These are phyloP conservation scores for Cladosporium sp. DNA, from an alignment of 2,329 filamentous ascomycete species.

Conservation along the genomic window DNA sequence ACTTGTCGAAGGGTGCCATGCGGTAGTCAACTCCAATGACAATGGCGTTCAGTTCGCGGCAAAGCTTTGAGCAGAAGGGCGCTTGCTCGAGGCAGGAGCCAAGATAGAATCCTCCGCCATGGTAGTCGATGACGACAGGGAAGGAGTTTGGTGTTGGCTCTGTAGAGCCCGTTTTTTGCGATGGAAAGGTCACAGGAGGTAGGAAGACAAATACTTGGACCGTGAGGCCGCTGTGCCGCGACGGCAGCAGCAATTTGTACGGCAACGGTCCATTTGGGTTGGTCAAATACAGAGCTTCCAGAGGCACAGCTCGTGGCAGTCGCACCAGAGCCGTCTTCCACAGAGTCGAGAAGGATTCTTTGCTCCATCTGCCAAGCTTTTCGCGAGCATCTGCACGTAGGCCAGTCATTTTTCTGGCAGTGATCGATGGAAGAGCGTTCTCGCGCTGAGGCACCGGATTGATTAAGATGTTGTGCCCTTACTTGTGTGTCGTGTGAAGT, in stretches of 20 bases:
- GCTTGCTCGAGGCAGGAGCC: constrained; percentile 49
- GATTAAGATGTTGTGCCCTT: neutral
- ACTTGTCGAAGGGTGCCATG: constrained; percentile 50
- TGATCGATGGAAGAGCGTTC: neutral
- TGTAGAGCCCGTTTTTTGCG: constrained; percentile 25
- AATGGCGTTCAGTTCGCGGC: constrained; percentile 45
- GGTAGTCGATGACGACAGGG: constrained; percentile 47
- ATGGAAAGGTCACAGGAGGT: constrained; percentile 39
- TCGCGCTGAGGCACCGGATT: neutral
- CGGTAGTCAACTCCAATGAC: constrained; percentile 53
- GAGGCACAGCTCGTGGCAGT: constrained; percentile 20
- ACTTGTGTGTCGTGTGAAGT: neutral
- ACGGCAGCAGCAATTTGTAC: constrained; percentile 45
- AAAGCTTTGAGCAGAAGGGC: constrained; percentile 51
- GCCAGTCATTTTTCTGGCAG: neutral
- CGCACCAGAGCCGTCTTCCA: constrained; percentile 25
- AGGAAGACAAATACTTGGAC: constrained; percentile 48
- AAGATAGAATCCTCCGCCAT: constrained; percentile 49
- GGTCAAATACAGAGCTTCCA: constrained; percentile 32
- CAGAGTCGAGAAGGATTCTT: constrained; percentile 24
- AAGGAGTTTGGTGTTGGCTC: constrained; percentile 27
- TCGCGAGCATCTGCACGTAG: constrained; percentile 1
- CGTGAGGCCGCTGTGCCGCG: constrained; percentile 38
- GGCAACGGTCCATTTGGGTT: constrained; percentile 46
- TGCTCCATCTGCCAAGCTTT: constrained; percentile 12